Evolutionary conservation across 768 basidiomycete species (phyloP), one percentile per base, ranked within the genome.

Genomic region (Leucocoprinus leucothites): DNA sequence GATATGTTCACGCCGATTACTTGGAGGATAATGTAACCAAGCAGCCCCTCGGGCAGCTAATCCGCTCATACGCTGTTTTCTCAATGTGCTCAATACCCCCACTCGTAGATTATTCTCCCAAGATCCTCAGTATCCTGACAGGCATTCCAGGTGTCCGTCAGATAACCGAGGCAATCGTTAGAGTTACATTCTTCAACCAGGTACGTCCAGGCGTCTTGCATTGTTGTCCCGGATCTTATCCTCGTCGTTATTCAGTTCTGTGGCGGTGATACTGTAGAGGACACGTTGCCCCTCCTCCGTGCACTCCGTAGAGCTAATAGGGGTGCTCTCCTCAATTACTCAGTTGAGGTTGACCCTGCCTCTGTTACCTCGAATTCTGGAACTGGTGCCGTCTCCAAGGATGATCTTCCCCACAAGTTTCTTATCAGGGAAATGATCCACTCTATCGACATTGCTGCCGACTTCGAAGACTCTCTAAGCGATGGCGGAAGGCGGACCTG

Each of bases 181-280:
- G 90, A 40, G 69, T 76, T 9, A 95, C 94, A 0, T 96, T 97
- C 74, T 96, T 94, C 63, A 78, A 82, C 44, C 94, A 95, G 72
- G 89, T 87, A 58, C 26, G 78, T 59, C 35, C 31, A 9, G n/a
- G 7, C 38, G 22, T 50, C 28, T 13, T 8, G 6, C 14, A 25
- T 24, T 24, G 13, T 22, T 13, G 25, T 36, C 13, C 34, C 53
- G 52, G 38, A 31, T 57, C 48, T 56, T 53, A 36, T 36, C 7
- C 25, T 38, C 25, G n/a, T 18, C 11, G 35, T 24, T 11, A 19
- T 45, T 13, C 50, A 93, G 86, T 98, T 96, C 61, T 94, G 95
- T 1, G 93, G 94, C 0, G 94, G 90, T 2, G 93, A 95, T 57
- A 87, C 87, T 0, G 89, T 86, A 0, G 77, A 80, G 35, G 84